Evolutionary conservation across 306 rosid species (phyloP).

Genomic region (Rosa persica): DNA sequence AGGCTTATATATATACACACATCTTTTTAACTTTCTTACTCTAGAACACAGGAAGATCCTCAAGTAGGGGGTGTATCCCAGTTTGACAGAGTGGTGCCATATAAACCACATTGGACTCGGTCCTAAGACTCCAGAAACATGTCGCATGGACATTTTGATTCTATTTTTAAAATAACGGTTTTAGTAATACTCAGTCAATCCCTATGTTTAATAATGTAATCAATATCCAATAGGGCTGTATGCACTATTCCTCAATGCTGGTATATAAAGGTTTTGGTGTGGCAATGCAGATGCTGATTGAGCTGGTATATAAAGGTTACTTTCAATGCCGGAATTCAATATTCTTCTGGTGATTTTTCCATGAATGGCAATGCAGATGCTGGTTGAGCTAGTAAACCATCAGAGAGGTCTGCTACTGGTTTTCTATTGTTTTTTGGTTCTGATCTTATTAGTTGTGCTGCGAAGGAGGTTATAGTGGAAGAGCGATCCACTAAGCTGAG

Average conservation of each 20-base stretch:
- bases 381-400: not conserved
- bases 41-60: not conserved
- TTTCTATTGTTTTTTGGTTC: not conserved
- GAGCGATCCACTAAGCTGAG: not conserved
- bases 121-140: not conserved
- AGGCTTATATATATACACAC: not conserved
- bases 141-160: not conserved
- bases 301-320: not conserved
- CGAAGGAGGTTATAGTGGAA: not conserved
- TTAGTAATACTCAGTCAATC: not conserved
- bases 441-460: not conserved
- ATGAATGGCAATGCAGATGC: not conserved
- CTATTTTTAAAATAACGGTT: not conserved
- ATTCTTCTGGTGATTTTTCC: not conserved
- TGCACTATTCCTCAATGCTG: not conserved
- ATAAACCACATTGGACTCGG: not conserved
- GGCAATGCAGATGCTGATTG: not conserved
- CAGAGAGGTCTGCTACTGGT: not conserved
- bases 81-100: not conserved
- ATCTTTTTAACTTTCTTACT: not conserved
- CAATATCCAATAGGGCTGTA: not conserved
- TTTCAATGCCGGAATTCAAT: not conserved
- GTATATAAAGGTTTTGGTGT: not conserved
- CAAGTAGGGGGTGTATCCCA: not conserved
- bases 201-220: not conserved